Percentiles rank a stretch among this genome's conserved stretches.
Conservation (phyloP, 768 basidiomycete species). For the Coprinopsis cinerea region DNA sequence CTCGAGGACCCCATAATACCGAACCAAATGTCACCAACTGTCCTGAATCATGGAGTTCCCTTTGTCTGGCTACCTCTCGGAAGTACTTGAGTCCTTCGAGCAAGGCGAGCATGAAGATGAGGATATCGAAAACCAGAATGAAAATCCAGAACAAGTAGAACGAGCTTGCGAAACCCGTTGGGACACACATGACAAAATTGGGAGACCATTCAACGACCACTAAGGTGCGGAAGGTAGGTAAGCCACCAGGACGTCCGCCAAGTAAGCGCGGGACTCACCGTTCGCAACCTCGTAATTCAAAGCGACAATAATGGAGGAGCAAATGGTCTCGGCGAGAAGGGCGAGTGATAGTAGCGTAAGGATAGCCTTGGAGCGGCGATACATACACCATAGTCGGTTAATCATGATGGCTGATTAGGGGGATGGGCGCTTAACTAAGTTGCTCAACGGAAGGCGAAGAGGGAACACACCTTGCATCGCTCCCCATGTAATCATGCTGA, state of each 20-base stretch:
- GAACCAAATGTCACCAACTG: not conserved
- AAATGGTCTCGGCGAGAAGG: not conserved
- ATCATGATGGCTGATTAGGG: conserved; percentile 1
- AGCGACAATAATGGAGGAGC: not conserved
- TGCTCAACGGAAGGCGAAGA: not conserved
- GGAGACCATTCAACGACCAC: not conserved
- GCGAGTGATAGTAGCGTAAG: not conserved
- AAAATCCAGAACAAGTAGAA: not conserved
- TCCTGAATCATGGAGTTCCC: too few relatives aligned
- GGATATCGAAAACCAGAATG: not conserved
- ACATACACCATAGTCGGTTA: conserved; percentile 6
- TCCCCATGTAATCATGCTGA: not conserved
- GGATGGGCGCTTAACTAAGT: not conserved
- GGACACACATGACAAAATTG: not conserved
- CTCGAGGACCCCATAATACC: not conserved
- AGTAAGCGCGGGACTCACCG: not conserved
- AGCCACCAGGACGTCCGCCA: not conserved
- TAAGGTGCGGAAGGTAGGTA: not conserved
- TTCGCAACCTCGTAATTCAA: not conserved
- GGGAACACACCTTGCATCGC: not conserved
- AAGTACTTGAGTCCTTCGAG: not conserved
- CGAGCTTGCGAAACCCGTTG: not conserved
- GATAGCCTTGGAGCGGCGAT: not conserved
- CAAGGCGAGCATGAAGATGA: not conserved
- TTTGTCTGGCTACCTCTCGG: not conserved